Percentiles rank a stretch among this genome's conserved stretches.
Evolutionary conservation across 2,329 filamentous ascomycete species (phyloP).

Genomic region (Dothistroma septosporum): DNA sequence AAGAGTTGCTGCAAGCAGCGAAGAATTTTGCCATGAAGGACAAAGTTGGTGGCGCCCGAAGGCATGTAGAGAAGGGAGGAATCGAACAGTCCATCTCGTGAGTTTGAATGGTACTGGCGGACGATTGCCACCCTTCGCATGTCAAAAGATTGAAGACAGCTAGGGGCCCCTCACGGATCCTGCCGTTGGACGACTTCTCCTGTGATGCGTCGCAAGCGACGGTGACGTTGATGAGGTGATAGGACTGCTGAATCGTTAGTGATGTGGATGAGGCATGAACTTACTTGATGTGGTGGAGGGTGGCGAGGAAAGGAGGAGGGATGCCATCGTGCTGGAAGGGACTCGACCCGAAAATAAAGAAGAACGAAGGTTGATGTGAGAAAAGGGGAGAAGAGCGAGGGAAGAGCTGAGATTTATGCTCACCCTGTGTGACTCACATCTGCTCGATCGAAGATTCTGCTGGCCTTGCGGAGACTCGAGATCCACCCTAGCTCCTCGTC

Average conservation of each 20-base stretch:
- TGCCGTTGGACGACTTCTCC: background rate
- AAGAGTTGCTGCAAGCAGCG: too few relatives aligned
- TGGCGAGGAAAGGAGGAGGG: too few relatives aligned
- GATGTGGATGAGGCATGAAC: background rate
- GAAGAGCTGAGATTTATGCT: background rate
- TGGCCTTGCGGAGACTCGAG: background rate
- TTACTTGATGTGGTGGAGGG: background rate
- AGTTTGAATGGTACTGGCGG: background rate
- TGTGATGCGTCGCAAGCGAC: background rate
- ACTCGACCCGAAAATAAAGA: background rate
- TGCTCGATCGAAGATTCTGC: background rate
- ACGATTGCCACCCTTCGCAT: background rate
- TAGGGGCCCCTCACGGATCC: background rate
- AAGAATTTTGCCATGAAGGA: too few relatives aligned
- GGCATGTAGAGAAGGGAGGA: background rate
- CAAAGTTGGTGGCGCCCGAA: background rate
- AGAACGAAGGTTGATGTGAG: background rate
- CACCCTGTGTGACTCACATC: background rate
- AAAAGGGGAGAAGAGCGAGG: background rate
- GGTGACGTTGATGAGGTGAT: background rate
- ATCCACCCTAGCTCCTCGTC: background rate
- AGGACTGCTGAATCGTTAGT: background rate
- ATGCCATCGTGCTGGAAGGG: too few relatives aligned
- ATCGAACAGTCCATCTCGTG: background rate
- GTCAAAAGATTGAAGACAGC: background rate